Evolutionary conservation across 306 rosid species (phyloP).

Genomic region (Sesbania bispinosa): DNA sequence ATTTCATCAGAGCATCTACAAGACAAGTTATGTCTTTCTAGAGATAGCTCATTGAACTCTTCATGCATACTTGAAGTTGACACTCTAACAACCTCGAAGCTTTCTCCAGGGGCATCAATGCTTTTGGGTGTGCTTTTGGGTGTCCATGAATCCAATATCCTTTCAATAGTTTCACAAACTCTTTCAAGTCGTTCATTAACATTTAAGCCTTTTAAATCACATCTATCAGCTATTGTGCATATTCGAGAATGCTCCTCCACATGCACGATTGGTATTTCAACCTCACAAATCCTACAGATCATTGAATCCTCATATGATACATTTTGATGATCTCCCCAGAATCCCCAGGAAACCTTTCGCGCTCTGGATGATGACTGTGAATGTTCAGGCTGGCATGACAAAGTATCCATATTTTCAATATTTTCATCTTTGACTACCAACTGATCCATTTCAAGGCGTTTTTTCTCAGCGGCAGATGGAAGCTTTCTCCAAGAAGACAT

Average conservation of each 20-base stretch:
- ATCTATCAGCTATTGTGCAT: conserved; percentile 91
- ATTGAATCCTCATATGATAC: conserved; percentile 59
- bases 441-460: conserved; percentile 36
- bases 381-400: conserved; percentile 51
- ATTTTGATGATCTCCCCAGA: conserved; percentile 70
- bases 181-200: conserved; percentile 87
- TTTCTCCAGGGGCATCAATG: conserved; percentile 52
- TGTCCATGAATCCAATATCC: conserved; percentile 70
- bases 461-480: conserved; percentile 72
- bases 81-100: conserved; percentile 51
- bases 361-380: conserved; percentile 44
- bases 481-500: conserved; percentile 97
- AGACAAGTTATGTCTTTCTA: conserved; percentile 45
- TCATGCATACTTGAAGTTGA: conserved; percentile 60
- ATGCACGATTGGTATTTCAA: conserved; percentile 86
- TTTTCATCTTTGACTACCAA: conserved; percentile 48
- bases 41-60: conserved; percentile 58
- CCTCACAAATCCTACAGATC: conserved; percentile 97
- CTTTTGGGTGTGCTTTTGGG: no score
- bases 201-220: conserved; percentile 90
- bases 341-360: conserved; percentile 56
- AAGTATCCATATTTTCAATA: conserved; percentile 41
- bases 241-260: conserved; percentile 95
- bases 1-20: conserved; percentile 47
- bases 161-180: conserved; percentile 82